These are phyloP conservation scores for Verticillium longisporum DNA, from an alignment of 2,329 filamentous ascomycete species.

Conservation along the genomic window DNA sequence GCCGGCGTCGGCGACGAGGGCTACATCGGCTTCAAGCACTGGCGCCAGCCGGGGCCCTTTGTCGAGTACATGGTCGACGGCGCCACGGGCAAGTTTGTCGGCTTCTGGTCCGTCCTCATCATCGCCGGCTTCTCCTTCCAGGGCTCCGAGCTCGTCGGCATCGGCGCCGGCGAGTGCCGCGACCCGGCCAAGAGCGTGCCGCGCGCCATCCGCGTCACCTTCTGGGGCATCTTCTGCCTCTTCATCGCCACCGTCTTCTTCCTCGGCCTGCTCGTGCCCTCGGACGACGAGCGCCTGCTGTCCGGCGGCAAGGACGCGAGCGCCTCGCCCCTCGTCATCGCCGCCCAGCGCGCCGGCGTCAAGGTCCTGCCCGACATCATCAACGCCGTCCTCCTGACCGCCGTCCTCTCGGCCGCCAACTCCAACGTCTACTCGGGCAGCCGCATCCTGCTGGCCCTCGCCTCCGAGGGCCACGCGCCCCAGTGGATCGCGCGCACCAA, in stretches of 20 bases:
- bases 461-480: constrained; percentile 57
- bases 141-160: constrained; percentile 68
- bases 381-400: constrained; percentile 71
- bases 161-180: constrained; percentile 65
- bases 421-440: constrained; percentile 70
- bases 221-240: constrained; percentile 66
- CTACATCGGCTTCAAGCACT: constrained; percentile 70
- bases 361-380: too few relatives aligned
- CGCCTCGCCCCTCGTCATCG: constrained; percentile 59
- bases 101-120: constrained; percentile 63
- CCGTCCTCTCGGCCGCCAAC: constrained; percentile 72
- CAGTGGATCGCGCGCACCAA: constrained; percentile 53
- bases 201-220: constrained; percentile 65
- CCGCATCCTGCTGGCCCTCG: constrained; percentile 60
- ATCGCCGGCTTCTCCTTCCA: constrained; percentile 65
- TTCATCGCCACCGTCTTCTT: constrained; percentile 63
- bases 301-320: constrained; percentile 45
- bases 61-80: constrained; percentile 50
- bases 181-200: constrained; percentile 69
- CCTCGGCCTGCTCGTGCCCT: constrained; percentile 65
- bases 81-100: constrained; percentile 54
- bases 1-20: constrained; percentile 62
- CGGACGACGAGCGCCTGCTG: constrained; percentile 43
- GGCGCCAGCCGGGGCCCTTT: constrained; percentile 62
- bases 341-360: too few relatives aligned